Conservation (phyloP, 345 rosid species). For the Erysimum cheiranthoides region DNA sequence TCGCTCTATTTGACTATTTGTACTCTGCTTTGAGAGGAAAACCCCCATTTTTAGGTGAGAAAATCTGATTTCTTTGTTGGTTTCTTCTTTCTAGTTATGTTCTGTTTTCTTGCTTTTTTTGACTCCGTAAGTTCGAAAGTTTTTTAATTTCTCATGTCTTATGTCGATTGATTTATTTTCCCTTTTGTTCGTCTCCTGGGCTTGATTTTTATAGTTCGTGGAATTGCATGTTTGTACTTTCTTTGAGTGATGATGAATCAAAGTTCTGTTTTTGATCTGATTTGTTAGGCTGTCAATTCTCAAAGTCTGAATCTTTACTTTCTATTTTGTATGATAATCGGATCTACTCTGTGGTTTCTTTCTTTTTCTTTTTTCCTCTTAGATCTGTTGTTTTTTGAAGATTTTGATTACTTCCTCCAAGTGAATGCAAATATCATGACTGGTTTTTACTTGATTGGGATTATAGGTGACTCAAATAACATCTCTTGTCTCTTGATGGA, state of each 20-base stretch:
- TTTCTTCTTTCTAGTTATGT: conserved; percentile 17
- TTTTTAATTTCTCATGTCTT: not conserved
- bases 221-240: conserved; percentile 29
- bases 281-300: not conserved
- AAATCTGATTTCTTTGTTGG: conserved; percentile 21
- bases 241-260: conserved; percentile 12
- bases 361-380: conserved; percentile 24
- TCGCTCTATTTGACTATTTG: conserved; percentile 4
- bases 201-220: not conserved
- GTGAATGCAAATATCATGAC: conserved; percentile 16
- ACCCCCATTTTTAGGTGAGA: conserved; percentile 28
- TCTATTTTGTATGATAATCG: not conserved
- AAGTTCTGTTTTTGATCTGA: conserved; percentile 1
- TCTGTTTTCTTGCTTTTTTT: conserved; percentile 16
- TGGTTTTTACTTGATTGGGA: conserved; percentile 5
- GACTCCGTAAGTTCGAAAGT: not conserved
- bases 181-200: too few species aligned
- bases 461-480: not conserved
- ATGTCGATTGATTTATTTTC: not conserved
- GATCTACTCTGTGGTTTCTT: conserved; percentile 15
- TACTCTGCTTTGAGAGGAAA: conserved; percentile 27
- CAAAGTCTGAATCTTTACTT: conserved; percentile 23
- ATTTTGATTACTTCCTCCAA: not conserved
- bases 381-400: conserved; percentile 35
- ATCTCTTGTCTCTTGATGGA: conserved; percentile 11